Evolutionary conservation across 768 basidiomycete genomes (phyloP), one percentile per base, ranked within the genome.

Genomic region (Boletellus ananas): DNA sequence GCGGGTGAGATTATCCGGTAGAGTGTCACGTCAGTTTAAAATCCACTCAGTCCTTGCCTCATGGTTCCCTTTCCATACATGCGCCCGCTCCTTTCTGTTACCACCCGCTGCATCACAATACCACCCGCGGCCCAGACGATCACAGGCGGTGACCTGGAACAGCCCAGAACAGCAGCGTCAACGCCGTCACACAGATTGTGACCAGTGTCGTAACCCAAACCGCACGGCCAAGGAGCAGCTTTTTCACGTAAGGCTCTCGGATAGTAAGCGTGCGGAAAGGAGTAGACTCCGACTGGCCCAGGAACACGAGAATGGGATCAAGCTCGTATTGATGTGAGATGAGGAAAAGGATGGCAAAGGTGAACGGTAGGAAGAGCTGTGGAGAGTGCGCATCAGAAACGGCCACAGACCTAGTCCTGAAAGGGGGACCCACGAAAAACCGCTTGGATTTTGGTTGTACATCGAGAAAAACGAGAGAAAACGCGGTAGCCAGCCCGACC

Each of bases 241-340:
- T 94, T 71, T 81, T 84, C 58, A 99, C 94, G 65, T 97, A 98
- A 23, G 89, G 88, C 69, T 99, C 95, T 46, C 87, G 84, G 49
- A 99, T 93, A 37, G 78, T 79, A 46, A 98, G 85, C 6, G 91
- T 92, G 49, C 90, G 85, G 83, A 98, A 98, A 2, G 95, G 94
- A 11, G 94, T 96, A 35, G 94, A 96, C 68, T 98, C 96, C 38
- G 93, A 94, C 67, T 90, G 90, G 52, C 85, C 85, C 61, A 97
- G 72, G 73, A 98, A 90, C 56, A 97, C 89, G 57, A 98, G 85
- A 61, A 98, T 75, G 11, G 96, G 96, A 66, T 97, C 95, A 45
- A 98, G 85, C 68, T 96, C 94, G 71, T 98, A 98, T 69, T 94
- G 93, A 64, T 96, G 91, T 14, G 94, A 92, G 50, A 98, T 78